These are phyloP conservation scores for Bocquillonia castaneifolia DNA, from an alignment of 441 rosid genomes.

Conservation along the genomic window DNA sequence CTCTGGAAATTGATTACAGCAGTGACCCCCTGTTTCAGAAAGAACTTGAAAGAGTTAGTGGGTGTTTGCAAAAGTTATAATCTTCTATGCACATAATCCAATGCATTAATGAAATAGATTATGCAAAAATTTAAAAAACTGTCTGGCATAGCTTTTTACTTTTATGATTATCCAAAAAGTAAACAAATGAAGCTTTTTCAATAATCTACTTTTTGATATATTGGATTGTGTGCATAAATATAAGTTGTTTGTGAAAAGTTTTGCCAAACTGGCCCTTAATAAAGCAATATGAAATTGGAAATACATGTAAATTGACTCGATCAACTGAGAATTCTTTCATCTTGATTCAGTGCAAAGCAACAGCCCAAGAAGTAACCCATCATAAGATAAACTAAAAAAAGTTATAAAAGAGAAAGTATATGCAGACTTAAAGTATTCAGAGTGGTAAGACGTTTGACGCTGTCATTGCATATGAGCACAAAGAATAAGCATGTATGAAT, in stretches of 20 bases:
- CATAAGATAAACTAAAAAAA: background rate
- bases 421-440: background rate
- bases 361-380: background rate
- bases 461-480: slow-evolving; percentile 13
- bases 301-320: slow-evolving; percentile 1
- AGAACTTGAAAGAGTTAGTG: slow-evolving; percentile 12
- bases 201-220: too few species aligned
- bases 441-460: background rate
- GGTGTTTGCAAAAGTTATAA: too few species aligned
- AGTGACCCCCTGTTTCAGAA: slow-evolving; percentile 62
- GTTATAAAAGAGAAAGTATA: background rate
- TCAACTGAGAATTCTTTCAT: background rate
- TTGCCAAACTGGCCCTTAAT: too few species aligned
- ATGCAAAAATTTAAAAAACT: too few species aligned
- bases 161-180: too few species aligned
- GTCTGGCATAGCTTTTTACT: too few species aligned
- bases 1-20: slow-evolving; percentile 86
- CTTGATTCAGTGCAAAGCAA: background rate
- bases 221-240: too few species aligned
- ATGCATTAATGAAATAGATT: too few species aligned
- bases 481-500: background rate
- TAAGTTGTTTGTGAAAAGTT: too few species aligned
- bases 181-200: too few species aligned
- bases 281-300: slow-evolving; percentile 15
- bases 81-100: too few species aligned